phyloP scores from a whole-genome alignment of 192 early-diverging fungal species.

The Thoreauomyces humboldtii region DNA sequence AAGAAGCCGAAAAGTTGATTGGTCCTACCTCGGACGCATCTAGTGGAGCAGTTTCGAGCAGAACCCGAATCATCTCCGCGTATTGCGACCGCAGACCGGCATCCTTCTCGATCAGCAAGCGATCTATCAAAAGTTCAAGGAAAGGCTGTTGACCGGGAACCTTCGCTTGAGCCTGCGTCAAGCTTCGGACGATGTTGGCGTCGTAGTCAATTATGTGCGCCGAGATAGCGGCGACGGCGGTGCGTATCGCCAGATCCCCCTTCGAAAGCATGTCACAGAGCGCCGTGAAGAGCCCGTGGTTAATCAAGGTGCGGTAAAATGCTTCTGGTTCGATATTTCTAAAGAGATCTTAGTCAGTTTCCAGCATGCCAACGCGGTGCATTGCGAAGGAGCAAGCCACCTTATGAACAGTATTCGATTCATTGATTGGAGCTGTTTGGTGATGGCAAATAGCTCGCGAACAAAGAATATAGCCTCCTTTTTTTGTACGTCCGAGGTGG shows the following conservation, averaged over 20 bases:
- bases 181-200: constrained; percentile 67
- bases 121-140: constrained; percentile 63
- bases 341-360: background rate
- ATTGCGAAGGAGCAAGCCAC: constrained; percentile 29
- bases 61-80: constrained; percentile 68
- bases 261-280: constrained; percentile 69
- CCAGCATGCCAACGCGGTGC: background rate
- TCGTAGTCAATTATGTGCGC: constrained; percentile 76
- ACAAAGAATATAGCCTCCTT: constrained; percentile 77
- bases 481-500: constrained; percentile 52
- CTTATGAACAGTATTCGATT: constrained; percentile 63
- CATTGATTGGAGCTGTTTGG: constrained; percentile 65
- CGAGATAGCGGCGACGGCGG: constrained; percentile 69
- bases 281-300: constrained; percentile 76
- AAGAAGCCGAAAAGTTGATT: too few relatives aligned
- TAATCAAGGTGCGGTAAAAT: constrained; percentile 60
- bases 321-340: constrained; percentile 9
- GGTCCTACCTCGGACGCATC: constrained; percentile 32
- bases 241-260: constrained; percentile 53
- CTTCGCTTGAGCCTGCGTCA: constrained; percentile 61
- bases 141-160: constrained; percentile 50
- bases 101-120: constrained; percentile 61
- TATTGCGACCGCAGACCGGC: constrained; percentile 67
- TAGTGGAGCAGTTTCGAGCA: constrained; percentile 67
- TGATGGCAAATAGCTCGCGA: constrained; percentile 73